Evolutionary conservation across 345 rosid species (phyloP).

Genomic region (Physaria fendleri): DNA sequence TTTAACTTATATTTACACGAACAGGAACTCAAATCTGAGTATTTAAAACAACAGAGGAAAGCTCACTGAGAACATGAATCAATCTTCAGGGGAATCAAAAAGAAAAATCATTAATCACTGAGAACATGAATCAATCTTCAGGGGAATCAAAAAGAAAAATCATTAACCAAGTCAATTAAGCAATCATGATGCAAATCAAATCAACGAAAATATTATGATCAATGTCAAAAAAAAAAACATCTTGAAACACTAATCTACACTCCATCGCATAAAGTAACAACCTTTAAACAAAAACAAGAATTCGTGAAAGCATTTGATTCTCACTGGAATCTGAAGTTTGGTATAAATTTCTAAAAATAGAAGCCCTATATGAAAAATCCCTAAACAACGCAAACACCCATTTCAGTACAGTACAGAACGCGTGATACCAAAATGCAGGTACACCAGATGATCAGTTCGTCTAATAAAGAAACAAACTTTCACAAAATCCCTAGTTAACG

Average conservation of each 20-base stretch:
- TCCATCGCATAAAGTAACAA: neutral
- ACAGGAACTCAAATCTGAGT: neutral
- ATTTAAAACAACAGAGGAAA: neutral
- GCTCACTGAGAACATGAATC: neutral
- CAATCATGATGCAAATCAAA: neutral
- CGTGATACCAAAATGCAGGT: constrained; percentile 26
- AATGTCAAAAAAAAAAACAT: neutral
- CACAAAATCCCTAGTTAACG: neutral
- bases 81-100: neutral
- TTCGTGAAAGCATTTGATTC: neutral
- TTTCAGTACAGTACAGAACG: constrained; percentile 20
- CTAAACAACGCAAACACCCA: constrained; percentile 5
- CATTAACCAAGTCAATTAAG: neutral
- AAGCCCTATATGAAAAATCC: constrained; percentile 20
- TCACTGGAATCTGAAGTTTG: neutral
- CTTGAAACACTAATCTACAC: neutral
- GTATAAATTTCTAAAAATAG: neutral
- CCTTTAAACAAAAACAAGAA: neutral
- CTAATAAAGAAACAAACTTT: neutral
- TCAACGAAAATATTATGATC: neutral
- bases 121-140: neutral
- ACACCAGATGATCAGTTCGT: neutral
- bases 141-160: neutral
- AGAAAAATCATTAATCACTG: neutral
- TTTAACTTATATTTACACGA: neutral